Percentiles rank a stretch among this genome's conserved stretches.
These are phyloP conservation scores for Cornus suecica DNA, from an alignment of 148 eudicot genomes.

Conservation along the genomic window DNA sequence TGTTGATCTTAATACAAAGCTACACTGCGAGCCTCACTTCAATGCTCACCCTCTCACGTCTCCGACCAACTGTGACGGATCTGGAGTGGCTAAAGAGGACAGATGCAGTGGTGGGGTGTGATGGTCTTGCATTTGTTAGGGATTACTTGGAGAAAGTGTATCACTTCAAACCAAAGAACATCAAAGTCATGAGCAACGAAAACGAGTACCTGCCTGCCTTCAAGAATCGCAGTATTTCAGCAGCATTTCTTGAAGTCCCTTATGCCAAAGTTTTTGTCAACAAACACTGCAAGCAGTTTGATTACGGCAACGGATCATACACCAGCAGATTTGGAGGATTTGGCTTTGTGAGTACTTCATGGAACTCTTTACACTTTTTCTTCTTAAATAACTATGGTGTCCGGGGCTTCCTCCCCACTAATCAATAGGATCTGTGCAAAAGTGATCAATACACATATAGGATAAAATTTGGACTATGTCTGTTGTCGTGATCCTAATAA, in stretches of 20 bases:
- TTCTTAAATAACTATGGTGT: too few relatives aligned
- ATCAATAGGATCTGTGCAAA: too few relatives aligned
- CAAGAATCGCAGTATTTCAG: background rate
- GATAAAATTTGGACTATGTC: too few relatives aligned
- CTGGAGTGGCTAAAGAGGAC: background rate
- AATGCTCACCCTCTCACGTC: constrained; percentile 21
- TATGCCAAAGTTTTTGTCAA: constrained; percentile 19
- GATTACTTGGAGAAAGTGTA: background rate
- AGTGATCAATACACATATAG: too few relatives aligned
- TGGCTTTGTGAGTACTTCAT: background rate
- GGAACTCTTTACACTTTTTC: background rate
- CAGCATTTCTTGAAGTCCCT: constrained; percentile 13
- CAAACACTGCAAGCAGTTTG: constrained; percentile 20
- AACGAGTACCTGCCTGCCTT: background rate
- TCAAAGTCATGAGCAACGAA: background rate
- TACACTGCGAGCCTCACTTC: constrained; percentile 28
- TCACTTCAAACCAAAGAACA: background rate
- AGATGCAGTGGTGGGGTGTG: constrained; percentile 13
- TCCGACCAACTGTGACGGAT: background rate
- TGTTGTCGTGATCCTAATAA: too few relatives aligned
- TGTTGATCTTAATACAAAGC: constrained; percentile 20
- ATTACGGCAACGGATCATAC: constrained; percentile 16
- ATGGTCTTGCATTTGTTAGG: background rate
- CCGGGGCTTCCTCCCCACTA: too few relatives aligned
- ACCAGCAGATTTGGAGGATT: constrained; percentile 28